A percentile compares a stretch with the other conserved stretches of the same genome.
These are phyloP conservation scores for Colletotrichum siamense DNA, from an alignment of 2,329 filamentous ascomycete species.

Conservation along the genomic window DNA sequence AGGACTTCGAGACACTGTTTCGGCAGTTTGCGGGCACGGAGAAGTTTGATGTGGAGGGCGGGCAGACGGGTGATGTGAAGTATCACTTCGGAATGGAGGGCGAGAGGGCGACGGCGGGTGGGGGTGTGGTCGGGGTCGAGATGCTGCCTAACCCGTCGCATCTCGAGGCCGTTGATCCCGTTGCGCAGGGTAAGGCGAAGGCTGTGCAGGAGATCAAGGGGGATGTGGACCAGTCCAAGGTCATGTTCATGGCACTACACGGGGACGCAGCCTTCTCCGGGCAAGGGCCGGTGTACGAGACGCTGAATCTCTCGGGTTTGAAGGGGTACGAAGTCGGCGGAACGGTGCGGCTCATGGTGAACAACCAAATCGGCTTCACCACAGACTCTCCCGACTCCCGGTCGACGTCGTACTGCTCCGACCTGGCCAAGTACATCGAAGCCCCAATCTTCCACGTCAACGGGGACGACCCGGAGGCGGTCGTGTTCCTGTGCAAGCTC, in stretches of 20 bases:
- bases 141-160: constrained; percentile 98
- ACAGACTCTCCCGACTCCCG: constrained; percentile 96
- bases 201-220: constrained; percentile 99
- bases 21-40: constrained; percentile 92
- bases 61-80: constrained; percentile 88
- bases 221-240: constrained; percentile 86
- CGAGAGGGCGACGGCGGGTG: constrained; percentile 94
- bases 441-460: constrained; percentile 99
- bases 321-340: constrained; percentile 96
- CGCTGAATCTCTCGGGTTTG: constrained; percentile 93
- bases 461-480: constrained; percentile 94
- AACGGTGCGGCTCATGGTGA: constrained; percentile 95
- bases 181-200: constrained; percentile 94
- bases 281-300: constrained; percentile 98
- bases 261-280: constrained; percentile 96
- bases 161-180: constrained; percentile 96
- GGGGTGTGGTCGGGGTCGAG: constrained; percentile 96
- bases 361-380: constrained; percentile 99
- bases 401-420: constrained; percentile 97
- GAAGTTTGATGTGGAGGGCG: constrained; percentile 85
- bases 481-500: constrained; percentile 97
- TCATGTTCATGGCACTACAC: constrained; percentile 94
- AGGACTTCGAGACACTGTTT: constrained; percentile 99
- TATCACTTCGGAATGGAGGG: constrained; percentile 99
- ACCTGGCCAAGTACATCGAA: constrained; percentile 98